Percentiles rank a stretch among this genome's conserved stretches.
phyloP scores from a whole-genome alignment of 208 protist genomes.

The Leishmania mexicana region DNA sequence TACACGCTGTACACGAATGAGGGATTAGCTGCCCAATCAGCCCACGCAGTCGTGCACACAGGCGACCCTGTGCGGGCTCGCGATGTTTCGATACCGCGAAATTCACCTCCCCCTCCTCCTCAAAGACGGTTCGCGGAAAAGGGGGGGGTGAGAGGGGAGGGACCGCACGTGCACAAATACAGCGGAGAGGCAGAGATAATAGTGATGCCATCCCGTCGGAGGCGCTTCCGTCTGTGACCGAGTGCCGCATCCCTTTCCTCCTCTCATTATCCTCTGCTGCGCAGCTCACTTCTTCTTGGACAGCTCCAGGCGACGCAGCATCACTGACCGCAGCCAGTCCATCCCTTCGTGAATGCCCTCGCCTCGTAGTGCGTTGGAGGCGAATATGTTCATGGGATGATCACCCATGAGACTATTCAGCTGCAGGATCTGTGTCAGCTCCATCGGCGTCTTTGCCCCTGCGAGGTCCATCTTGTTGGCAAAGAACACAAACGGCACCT shows the following conservation, averaged over 20 bases:
- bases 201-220: neutral
- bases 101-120: neutral
- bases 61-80: neutral
- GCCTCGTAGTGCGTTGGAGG: slow-evolving; percentile 74
- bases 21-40: neutral
- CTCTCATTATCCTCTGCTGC: neutral
- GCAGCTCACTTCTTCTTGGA: slow-evolving; percentile 34
- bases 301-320: slow-evolving; percentile 44
- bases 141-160: neutral
- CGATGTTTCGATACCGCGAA: neutral
- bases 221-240: neutral
- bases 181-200: neutral
- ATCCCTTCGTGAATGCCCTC: slow-evolving; percentile 74
- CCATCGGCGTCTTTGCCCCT: slow-evolving; percentile 73
- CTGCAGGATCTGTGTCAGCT: slow-evolving; percentile 83
- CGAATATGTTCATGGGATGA: slow-evolving; percentile 86
- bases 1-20: neutral
- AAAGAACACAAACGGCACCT: slow-evolving; percentile 84
- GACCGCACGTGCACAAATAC: neutral
- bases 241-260: neutral
- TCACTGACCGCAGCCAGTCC: slow-evolving; percentile 61
- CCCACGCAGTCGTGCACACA: neutral
- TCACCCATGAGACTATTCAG: slow-evolving; percentile 68
- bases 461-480: slow-evolving; percentile 94
- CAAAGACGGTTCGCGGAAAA: neutral